A percentile compares a stretch with the other conserved stretches of the same genome.
phyloP scores from a whole-genome alignment of 108 stramenopile species.

The Fragilariopsis cylindrus region DNA sequence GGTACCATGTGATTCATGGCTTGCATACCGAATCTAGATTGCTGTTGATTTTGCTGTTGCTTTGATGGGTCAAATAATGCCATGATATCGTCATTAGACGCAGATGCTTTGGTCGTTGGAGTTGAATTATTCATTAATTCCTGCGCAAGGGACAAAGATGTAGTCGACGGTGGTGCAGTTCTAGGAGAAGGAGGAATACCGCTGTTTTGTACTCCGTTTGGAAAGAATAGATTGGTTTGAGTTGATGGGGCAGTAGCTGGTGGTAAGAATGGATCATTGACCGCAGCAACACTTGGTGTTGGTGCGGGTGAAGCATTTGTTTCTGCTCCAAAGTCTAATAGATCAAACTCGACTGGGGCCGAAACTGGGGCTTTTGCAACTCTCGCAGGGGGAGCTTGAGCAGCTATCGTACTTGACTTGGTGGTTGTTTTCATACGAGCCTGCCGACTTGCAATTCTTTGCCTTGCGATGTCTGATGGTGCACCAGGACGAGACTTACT shows the following conservation, averaged over 20 bases:
- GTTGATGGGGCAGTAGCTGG: slow-evolving; percentile 41
- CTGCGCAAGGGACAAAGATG: slow-evolving; percentile 30
- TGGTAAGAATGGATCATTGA: slow-evolving; percentile 30
- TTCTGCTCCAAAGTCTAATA: slow-evolving; percentile 27
- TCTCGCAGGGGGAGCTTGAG: slow-evolving; percentile 8
- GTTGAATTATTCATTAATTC: slow-evolving; percentile 6
- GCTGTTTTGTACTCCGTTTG: slow-evolving; percentile 10
- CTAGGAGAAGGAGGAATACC: slow-evolving; percentile 21
- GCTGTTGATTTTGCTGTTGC: slow-evolving; percentile 30
- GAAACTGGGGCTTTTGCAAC: slow-evolving; percentile 29
- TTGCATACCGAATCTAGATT: slow-evolving; percentile 9
- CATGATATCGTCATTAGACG: slow-evolving; percentile 66
- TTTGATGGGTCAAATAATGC: slow-evolving; percentile 50
- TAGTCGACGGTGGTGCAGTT: slow-evolving; percentile 28
- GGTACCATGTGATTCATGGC: slow-evolving; percentile 27
- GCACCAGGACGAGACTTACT: slow-evolving; percentile 31
- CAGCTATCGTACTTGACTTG: background rate
- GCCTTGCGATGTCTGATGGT: slow-evolving; percentile 78
- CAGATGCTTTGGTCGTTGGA: background rate
- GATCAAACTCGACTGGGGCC: slow-evolving; percentile 39
- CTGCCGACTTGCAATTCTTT: slow-evolving; percentile 65
- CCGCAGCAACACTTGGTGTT: slow-evolving; percentile 9
- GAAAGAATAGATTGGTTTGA: slow-evolving; percentile 17
- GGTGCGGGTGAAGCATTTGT: slow-evolving; percentile 27
- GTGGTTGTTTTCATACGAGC: slow-evolving; percentile 34